Conservation (phyloP, 1,284 basidiomycete species). For the Moesziomyces antarcticus region DNA sequence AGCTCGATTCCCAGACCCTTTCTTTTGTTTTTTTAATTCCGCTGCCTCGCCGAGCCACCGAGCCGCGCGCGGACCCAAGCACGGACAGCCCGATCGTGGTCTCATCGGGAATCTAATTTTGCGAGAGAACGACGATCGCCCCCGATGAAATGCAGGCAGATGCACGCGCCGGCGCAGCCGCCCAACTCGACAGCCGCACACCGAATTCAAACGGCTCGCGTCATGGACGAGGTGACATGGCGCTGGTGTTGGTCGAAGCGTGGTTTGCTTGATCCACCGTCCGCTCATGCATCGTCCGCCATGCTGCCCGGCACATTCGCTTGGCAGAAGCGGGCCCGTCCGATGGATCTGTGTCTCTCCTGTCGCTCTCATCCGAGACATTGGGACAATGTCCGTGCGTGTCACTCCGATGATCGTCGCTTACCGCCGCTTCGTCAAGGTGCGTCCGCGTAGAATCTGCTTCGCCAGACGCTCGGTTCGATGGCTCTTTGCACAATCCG, state of each 20-base stretch:
- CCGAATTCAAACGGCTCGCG: neutral
- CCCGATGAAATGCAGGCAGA: neutral
- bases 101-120: too few species aligned
- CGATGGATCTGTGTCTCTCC: slow-evolving; percentile 11
- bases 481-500: too few species aligned
- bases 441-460: neutral
- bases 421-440: neutral
- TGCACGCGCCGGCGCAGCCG: neutral
- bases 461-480: neutral
- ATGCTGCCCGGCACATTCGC: slow-evolving; percentile 1
- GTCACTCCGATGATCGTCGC: neutral
- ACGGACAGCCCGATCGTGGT: too few species aligned
- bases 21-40: too few species aligned
- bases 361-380: neutral
- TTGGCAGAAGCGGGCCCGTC: slow-evolving; percentile 13
- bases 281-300: neutral
- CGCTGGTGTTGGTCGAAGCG: slow-evolving; percentile 18
- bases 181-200: neutral
- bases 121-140: neutral
- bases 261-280: neutral
- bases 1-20: too few species aligned
- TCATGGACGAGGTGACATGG: slow-evolving; percentile 17
- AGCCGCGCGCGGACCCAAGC: too few species aligned
- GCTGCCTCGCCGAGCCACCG: too few species aligned
- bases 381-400: neutral